Base-by-base conservation (phyloP, 805 yeast genomes). In the Nakazawaea anatomiae region DNA sequence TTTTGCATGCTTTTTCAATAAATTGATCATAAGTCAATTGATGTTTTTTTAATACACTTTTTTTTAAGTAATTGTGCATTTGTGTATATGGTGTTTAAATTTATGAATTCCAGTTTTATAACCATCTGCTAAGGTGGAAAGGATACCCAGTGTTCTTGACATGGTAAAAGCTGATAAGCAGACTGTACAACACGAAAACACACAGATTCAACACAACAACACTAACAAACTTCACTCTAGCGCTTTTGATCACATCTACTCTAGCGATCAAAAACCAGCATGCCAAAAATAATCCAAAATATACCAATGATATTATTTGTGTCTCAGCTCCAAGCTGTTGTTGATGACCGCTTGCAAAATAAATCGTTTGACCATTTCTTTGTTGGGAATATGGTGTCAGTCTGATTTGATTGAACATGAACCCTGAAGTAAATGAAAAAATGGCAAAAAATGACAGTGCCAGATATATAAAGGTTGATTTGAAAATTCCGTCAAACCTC, bases 401-500 rank as follows among this genome's bases (percentile, higher is more conserved):
- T 66, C 97, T 81, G 55, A 94, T 94, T 57, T 80, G 78, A 66
- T 89, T 91, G 77, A 82, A 94, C 99, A 94, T 94, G 69, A 90
- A 87, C 14, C 99, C 99, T 6, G 92, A 74, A 45, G 79, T 82
- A 73, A 91, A 87, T 58, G 90, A 69, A 53, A 91, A 71, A 38
- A 88, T 76, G 18, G 78, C 58, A 51, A 86, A 70, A n/a, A 87
- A 72, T 3, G 87, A 76, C 9, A 78, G 43, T 1, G 82, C 78
- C 42, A 87, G 85, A 97, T 98, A 94, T 39, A 87, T 61, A 46
- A 77, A 69, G 58, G 75, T 83, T 40, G 80, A 76, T 29, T 70
- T 66, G 10, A 82, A 43, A 5, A 87, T 46, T 12, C 65, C 55
- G 2, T 57, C 39, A 12, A 84, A 65, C 28, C 71, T 61, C 6